Base-by-base conservation (phyloP, 192 early-diverging fungal genomes). In the Diversispora epigaea region DNA sequence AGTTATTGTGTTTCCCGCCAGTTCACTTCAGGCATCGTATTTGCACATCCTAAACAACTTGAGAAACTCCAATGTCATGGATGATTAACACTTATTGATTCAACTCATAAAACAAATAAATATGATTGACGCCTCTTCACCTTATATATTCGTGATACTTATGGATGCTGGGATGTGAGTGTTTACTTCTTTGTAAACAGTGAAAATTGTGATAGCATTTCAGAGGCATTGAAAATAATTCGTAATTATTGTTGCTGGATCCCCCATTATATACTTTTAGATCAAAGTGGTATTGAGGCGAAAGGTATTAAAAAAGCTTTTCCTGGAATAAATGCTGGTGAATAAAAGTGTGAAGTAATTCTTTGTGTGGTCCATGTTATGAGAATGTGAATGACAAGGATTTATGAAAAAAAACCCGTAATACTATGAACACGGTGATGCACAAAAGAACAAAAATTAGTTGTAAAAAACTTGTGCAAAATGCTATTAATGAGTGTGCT, bases 141-240 rank as follows among this genome's bases (percentile, higher is more conserved):
- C 11, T 11, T 66, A 25, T 66, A 66, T 39, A 41, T 66, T 44
- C 45, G 40, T 40, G 64, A 66, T 66, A 45, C 2, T 66, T 66
- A 45, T 43, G 40, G 64, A 3, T 66, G 64, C 21, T 66, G 64
- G 64, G 17, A 45, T 66, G 64, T 67, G 14, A 12, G 46, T n/a
- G 65, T 15, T 12, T 64, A 78, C 17, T 78, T 78, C 40, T 75
- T 75, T 56, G 61, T 75, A 21, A 78, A 58, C 12, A 41, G 19
- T 17, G 61, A 45, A 3, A 19, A 66, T 50, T 15, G 62, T 55
- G 60, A 39, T 17, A 55, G 40, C 39, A 52, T 78, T 64, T 21
- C 61, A 14, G 44, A 75, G 22, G 77, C 61, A 11, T 61, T 78
- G 15, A 40, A 19, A 39, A 63, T 75, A 44, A 55, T 78, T 21